Evolutionary conservation across 345 rosid species (phyloP).

Genomic region (Passiflora organensis): DNA sequence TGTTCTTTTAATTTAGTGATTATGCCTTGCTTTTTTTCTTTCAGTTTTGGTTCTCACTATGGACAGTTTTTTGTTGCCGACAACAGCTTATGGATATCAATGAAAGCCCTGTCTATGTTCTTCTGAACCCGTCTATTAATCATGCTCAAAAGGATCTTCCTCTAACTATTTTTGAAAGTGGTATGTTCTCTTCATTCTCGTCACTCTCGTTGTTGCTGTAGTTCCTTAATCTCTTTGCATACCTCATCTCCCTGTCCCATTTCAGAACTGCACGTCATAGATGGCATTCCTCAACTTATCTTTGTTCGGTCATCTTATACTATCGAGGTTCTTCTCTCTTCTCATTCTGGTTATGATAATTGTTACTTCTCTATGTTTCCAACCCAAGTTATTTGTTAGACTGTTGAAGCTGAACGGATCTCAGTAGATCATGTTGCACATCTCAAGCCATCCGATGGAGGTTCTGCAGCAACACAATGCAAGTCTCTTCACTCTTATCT

Average conservation of each 20-base stretch:
- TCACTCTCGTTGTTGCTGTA: not conserved
- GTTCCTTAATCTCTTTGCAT: not conserved
- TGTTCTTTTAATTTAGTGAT: slow-evolving; percentile 16
- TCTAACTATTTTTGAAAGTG: slow-evolving; percentile 80
- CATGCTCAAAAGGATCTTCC: slow-evolving; percentile 94
- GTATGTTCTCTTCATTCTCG: slow-evolving; percentile 29
- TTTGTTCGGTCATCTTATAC: slow-evolving; percentile 87
- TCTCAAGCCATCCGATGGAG: slow-evolving; percentile 96
- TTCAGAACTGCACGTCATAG: slow-evolving; percentile 87
- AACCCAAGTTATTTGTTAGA: slow-evolving; percentile 53
- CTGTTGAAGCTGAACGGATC: slow-evolving; percentile 92
- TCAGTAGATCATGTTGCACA: slow-evolving; percentile 99
- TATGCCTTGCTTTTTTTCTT: not conserved
- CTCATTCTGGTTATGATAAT: not conserved
- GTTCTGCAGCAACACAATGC: slow-evolving; percentile 97
- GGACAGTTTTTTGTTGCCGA: not conserved
- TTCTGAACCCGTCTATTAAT: slow-evolving; percentile 80
- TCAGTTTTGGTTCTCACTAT: slow-evolving; percentile 1
- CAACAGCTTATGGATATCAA: slow-evolving; percentile 92
- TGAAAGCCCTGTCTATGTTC: slow-evolving; percentile 89
- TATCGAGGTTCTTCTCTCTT: slow-evolving; percentile 54
- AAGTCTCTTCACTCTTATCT: slow-evolving; percentile 11
- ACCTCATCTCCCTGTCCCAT: not conserved
- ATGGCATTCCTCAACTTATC: slow-evolving; percentile 90
- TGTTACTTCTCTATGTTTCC: slow-evolving; percentile 3